Evolutionary conservation across 768 basidiomycete species (phyloP).

Genomic region (Amanita phalloides): DNA sequence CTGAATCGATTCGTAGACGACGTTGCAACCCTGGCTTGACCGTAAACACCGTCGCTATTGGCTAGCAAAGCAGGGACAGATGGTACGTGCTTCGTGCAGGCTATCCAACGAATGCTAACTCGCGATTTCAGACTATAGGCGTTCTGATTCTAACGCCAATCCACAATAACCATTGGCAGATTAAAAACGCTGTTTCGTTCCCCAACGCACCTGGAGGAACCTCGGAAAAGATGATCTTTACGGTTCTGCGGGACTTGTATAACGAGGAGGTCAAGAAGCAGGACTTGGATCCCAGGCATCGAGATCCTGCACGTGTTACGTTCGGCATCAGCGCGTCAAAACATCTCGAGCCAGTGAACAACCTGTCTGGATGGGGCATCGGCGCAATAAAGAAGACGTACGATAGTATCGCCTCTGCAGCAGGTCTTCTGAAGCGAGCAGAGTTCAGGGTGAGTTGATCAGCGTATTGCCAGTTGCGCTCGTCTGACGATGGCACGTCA

Average conservation of each 20-base stretch:
- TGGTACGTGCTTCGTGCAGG: conserved; percentile 10
- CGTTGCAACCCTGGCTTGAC: conserved; percentile 45
- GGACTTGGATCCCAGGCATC: background rate
- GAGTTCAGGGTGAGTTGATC: conserved; percentile 29
- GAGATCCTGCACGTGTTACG: conserved; percentile 24
- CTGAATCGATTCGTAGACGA: conserved; percentile 19
- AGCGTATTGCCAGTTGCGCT: background rate
- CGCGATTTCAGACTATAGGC: conserved; percentile 26
- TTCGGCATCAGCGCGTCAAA: conserved; percentile 39
- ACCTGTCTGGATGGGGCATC: conserved; percentile 37
- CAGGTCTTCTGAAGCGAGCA: conserved; percentile 29
- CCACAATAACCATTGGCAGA: conserved; percentile 30
- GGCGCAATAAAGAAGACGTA: conserved; percentile 33
- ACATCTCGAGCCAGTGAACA: conserved; percentile 26
- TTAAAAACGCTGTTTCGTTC: conserved; percentile 47
- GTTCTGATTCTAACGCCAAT: conserved; percentile 42
- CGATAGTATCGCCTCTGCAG: conserved; percentile 23
- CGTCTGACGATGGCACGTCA: conserved; percentile 10
- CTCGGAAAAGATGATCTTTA: conserved; percentile 40
- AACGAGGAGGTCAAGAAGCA: conserved; percentile 16
- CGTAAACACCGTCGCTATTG: conserved; percentile 46
- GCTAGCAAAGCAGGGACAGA: conserved; percentile 30
- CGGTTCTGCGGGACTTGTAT: conserved; percentile 31
- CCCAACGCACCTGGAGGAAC: conserved; percentile 43
- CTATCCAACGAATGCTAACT: background rate